These are phyloP conservation scores for Tetrahymena thermophila DNA, from an alignment of 73 alveolate species.

Conservation along the genomic window DNA sequence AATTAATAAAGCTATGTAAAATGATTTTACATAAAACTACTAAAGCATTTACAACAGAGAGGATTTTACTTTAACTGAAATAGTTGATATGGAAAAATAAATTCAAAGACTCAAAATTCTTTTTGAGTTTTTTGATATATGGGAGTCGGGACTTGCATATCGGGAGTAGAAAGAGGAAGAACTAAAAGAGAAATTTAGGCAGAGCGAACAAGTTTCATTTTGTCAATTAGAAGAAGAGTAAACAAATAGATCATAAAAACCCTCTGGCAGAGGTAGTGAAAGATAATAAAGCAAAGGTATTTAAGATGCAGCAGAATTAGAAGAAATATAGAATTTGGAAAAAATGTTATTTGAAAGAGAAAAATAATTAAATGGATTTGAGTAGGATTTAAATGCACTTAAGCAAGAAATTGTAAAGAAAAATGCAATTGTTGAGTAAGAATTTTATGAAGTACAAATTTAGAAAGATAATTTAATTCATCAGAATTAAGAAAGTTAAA, in stretches of 20 bases:
- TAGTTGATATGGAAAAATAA: not conserved
- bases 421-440: not conserved
- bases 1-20: not conserved
- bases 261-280: not conserved
- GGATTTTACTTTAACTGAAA: not conserved
- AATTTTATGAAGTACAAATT: not conserved
- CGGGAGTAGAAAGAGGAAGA: not conserved
- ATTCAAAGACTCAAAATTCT: not conserved
- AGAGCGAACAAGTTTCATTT: not conserved
- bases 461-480: not conserved
- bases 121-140: not conserved
- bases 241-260: not conserved
- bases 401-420: not conserved
- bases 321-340: not conserved
- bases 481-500: not conserved
- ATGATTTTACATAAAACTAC: not conserved
- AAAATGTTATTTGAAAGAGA: not conserved
- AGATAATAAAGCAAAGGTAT: not conserved
- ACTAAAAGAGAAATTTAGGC: not conserved
- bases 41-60: not conserved
- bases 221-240: not conserved
- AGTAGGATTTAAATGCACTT: not conserved
- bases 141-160: not conserved
- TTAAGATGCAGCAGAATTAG: not conserved
- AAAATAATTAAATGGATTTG: not conserved